These are phyloP conservation scores for Murraya koenigii DNA, from an alignment of 345 rosid genomes.

Conservation along the genomic window DNA sequence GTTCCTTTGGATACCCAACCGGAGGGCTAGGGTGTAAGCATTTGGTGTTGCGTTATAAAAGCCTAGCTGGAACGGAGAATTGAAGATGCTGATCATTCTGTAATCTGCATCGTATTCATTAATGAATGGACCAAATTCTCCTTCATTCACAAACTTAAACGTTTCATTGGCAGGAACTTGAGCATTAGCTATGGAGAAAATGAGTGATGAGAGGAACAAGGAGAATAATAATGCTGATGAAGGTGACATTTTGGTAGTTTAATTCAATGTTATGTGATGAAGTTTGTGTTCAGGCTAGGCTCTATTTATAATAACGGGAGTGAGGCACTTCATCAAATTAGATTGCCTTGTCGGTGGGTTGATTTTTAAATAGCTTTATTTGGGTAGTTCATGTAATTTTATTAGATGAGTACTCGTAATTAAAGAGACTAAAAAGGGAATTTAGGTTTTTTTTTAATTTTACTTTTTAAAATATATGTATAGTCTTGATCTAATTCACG, in stretches of 20 bases:
- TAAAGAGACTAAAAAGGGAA: too few relatives aligned
- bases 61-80: conserved; percentile 47
- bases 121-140: conserved; percentile 33
- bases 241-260: conserved; percentile 4
- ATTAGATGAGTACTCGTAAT: too few relatives aligned
- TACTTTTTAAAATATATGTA: too few relatives aligned
- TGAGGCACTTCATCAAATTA: too few relatives aligned
- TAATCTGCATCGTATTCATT: conserved; percentile 42
- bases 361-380: too few relatives aligned
- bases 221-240: conserved; percentile 6
- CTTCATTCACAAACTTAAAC: conserved; percentile 39
- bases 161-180: conserved; percentile 39
- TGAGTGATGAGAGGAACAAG: conserved; percentile 14
- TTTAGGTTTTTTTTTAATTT: too few relatives aligned
- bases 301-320: too few relatives aligned
- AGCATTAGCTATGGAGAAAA: conserved; percentile 24
- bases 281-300: too few relatives aligned
- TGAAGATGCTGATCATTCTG: conserved; percentile 19
- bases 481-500: too few relatives aligned
- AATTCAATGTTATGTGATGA: too few relatives aligned
- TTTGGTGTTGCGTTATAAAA: conserved; percentile 66
- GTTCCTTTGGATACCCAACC: conserved; percentile 42
- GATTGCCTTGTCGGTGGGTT: too few relatives aligned
- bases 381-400: too few relatives aligned
- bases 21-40: conserved; percentile 55